phyloP scores from a whole-genome alignment of 2,329 filamentous ascomycete genomes.

The Karstenula rhodostoma region DNA sequence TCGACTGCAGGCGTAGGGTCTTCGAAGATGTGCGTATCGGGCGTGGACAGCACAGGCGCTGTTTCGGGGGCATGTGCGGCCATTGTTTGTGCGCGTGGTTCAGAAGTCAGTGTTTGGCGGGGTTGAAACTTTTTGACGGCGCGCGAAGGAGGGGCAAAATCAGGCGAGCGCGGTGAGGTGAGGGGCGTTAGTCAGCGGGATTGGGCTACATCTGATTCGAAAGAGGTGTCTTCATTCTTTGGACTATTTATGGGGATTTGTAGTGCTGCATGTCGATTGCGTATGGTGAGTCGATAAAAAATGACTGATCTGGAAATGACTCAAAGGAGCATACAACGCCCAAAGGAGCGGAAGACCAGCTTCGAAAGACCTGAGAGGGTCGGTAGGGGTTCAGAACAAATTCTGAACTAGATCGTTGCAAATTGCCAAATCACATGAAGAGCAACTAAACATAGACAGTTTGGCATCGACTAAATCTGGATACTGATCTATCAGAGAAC shows the following conservation, averaged over 20 bases:
- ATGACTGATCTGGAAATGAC: too few species aligned
- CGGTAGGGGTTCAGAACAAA: constrained; percentile 5
- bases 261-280: constrained; percentile 3
- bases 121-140: constrained; percentile 18
- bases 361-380: constrained; percentile 9
- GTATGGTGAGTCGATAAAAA: too few species aligned
- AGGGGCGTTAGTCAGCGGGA: constrained; percentile 7
- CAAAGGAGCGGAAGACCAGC: constrained; percentile 9
- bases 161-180: background rate
- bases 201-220: background rate
- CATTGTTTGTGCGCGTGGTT: constrained; percentile 29
- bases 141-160: constrained; percentile 10
- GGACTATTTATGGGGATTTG: background rate
- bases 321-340: background rate
- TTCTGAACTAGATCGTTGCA: background rate
- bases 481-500: constrained; percentile 7
- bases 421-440: background rate
- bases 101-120: constrained; percentile 5
- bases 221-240: background rate
- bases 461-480: constrained; percentile 4
- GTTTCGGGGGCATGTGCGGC: constrained; percentile 34
- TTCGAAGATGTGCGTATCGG: constrained; percentile 68
- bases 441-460: background rate
- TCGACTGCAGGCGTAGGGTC: constrained; percentile 57
- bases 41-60: constrained; percentile 69